Base-by-base conservation (phyloP, 2,329 filamentous ascomycete genomes). In the Rhinocladiella mackenziei region DNA sequence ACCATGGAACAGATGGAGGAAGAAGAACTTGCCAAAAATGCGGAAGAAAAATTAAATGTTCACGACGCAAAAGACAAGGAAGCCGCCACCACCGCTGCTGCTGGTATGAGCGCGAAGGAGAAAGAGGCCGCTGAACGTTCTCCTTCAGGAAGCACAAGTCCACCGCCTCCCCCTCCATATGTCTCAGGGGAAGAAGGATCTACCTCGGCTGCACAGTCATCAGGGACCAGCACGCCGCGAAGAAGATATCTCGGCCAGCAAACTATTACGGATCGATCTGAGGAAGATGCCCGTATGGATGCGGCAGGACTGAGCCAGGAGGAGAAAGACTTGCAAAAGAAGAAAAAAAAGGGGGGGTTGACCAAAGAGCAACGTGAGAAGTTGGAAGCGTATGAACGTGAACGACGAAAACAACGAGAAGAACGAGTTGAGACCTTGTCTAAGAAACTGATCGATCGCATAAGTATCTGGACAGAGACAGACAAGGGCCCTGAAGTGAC, bases 401-500 rank as follows among this genome's bases (percentile, higher is more conserved):
- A 98, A 72, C 83, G 92, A 15, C 81, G 83, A 49, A 79, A 77
- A 56, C 81, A 94, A 51, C 85, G 92, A 31, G 81, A 96, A 62
- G 89, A 98, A 67, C 86, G 92, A 50, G 86, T 98, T 18, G 81
- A 88, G 48, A 92, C 80, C 5, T 77, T 98, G 11, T 75, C 81
- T 9, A 81, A 81, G 64, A 97, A 97, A 70, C 77, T 98, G 17
- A 71, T 92, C 48, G 88, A 96, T 65, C 84, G 89, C 46, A 80
- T 97, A 61, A 89, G 84, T 54, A 81, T 97, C 30, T 97, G 89
- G 91, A 96, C 92, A 4, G 92, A 98, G 73, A 96, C 91, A 3
- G 92, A 97, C 69, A 94, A 92, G 71, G 80, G 84, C 33, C 51
- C 68, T 10, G 89, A 94, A 57, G 87, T 96, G 48, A 97, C 91